Base-by-base conservation (phyloP, 2,329 filamentous ascomycete species). In the Pseudopithomyces chartarum region DNA sequence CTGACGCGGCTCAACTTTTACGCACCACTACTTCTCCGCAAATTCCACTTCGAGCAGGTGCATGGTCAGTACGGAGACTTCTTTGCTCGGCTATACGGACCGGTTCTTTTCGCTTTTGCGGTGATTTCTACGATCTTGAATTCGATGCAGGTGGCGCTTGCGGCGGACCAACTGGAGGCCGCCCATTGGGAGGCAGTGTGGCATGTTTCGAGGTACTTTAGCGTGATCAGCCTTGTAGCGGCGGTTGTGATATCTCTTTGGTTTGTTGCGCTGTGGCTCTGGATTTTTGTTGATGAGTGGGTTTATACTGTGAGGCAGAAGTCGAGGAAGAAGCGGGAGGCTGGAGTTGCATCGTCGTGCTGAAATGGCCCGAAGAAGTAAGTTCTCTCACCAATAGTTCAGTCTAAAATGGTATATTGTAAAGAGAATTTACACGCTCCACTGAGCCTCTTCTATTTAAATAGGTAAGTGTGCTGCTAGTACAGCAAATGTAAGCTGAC, bases 291-390 rank as follows among this genome's bases (percentile, higher is more conserved):
- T 17, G 56, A 58, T 48, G 56, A 58, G 23, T 58, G 52, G 56
- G 36, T 58, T 29, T 58, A 40, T 43, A 52, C 52, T 12, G 29
- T 52, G 13, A 51, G 39, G 42, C 45, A 46, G 4, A 55, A 52
- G 39, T 3, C 49, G 33, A 42, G 51, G 32, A 51, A 52, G 46
- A 47, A 33, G 43, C 5, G 29, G 22, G 43, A 46, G 15, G 39
- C n/a, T 66, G 92, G 44, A 78, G 82, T n/a, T 83, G 85, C 51
- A 88, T 46, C 43, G 43, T 46, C 43, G 43, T 46, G 43, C 22
- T 50, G 42, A 45, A 6, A 36, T 36, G 11, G 11, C 4, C 8
- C 26, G 26, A 8, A 29, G n/a, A n/a, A n/a, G n/a, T n/a, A n/a
- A n/a, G n/a, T n/a, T n/a, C n/a, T n/a, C n/a, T n/a, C n/a, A n/a